Evolutionary conservation across 495 filamentous ascomycete species (phyloP), one percentile per base, ranked within the genome.

Genomic region (Penicillium nucicola): DNA sequence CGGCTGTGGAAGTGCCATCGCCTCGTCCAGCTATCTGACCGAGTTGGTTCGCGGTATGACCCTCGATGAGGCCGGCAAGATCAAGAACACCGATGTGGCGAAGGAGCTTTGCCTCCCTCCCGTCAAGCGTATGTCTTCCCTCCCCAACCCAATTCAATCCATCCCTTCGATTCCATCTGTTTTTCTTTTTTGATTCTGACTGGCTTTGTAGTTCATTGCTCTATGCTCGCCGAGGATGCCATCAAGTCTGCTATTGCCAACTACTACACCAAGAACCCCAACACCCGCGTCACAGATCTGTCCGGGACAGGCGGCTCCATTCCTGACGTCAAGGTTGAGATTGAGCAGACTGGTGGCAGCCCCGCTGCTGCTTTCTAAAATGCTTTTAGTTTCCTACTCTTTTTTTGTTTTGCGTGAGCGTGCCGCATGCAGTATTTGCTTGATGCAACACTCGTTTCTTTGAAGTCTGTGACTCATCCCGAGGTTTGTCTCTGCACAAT

Each of bases 171-270:
- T 49, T 45, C 68, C 55, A 28, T 60, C 47, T 8, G 22, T 8
- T 17, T 17, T 32, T 20, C n/a, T n/a, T n/a, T n/a, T 34, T 5
- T 47, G 3, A 22, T 49, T 45, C 68, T 56, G 25, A 61, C 47
- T 8, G 22, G 11, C 19, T 17, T 32, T 20, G 9, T 52, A 90
- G 86, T 97, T 23, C 95, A 99, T 73, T 99, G 95, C 81, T 97
- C 92, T 50, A 96, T 99, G 89, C 84, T 99, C 50, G 95, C 95
- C 20, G 95, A 99, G 75, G 92, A 99, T 67, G 95, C 95, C 52
- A 97, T 99, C 82, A 97, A 97, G 74, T 92, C 90, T n/a, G 95
- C 95, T 50, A 97, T 97, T 69, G 87, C 84, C 45, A 92, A 98
- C 70, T 97, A 97, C 78, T 91, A 96, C 78, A 90, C 84, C 65